phyloP scores from a whole-genome alignment of 106 monocot genomes.

The Apostasia ramifera region DNA sequence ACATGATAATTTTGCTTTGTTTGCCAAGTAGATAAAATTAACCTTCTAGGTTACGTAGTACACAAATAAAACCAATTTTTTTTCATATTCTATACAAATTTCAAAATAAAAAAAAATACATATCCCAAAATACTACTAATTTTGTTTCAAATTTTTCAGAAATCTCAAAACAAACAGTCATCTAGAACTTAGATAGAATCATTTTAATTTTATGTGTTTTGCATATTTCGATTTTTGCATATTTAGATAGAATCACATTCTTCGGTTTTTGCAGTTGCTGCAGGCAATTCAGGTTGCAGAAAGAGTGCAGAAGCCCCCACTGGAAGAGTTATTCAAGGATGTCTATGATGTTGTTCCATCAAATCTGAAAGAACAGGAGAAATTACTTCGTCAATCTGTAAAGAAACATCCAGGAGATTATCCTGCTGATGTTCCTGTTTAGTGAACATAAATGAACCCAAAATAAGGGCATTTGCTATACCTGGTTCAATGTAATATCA shows the following conservation, averaged over 20 bases:
- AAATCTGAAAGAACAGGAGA: conserved; percentile 79
- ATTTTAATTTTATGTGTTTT: too few relatives aligned
- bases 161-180: too few relatives aligned
- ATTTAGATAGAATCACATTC: background rate
- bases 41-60: too few relatives aligned
- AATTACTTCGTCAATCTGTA: conserved; percentile 37
- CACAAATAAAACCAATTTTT: too few relatives aligned
- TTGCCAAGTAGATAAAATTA: too few relatives aligned
- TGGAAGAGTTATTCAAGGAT: conserved; percentile 80
- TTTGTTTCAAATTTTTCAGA: too few relatives aligned
- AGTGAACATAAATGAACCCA: conserved; percentile 3
- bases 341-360: conserved; percentile 73
- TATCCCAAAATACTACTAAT: too few relatives aligned
- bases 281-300: conserved; percentile 82
- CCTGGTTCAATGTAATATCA: background rate
- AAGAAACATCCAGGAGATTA: conserved; percentile 61
- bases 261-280: conserved; percentile 40
- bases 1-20: too few relatives aligned
- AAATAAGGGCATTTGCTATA: background rate
- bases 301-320: conserved; percentile 50
- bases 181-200: too few relatives aligned
- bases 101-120: too few relatives aligned
- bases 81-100: too few relatives aligned
- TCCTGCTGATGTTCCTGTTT: conserved; percentile 66
- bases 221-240: background rate